These are phyloP conservation scores for Aphanomyces astaci DNA, from an alignment of 352 stramenopile genomes.

Conservation along the genomic window DNA sequence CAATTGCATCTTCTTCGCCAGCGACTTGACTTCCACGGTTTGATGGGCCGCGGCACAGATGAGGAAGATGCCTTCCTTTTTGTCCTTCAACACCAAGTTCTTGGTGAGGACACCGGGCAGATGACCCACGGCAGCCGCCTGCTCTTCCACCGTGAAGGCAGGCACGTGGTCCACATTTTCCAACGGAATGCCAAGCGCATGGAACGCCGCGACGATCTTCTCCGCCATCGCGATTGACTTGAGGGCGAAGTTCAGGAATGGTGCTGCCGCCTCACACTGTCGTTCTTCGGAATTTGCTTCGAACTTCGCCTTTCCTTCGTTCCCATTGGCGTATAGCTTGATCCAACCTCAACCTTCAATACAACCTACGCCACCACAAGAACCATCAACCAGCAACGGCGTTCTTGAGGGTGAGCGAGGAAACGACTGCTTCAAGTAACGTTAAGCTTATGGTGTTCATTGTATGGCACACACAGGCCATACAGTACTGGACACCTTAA, in stretches of 20 bases:
- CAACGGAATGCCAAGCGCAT: conserved; percentile 48
- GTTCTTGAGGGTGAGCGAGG: too few relatives aligned
- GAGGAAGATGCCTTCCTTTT: conserved; percentile 96
- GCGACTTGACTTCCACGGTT: conserved; percentile 88
- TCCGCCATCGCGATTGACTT: conserved; percentile 23
- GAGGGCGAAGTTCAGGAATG: conserved; percentile 14
- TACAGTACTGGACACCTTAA: too few relatives aligned
- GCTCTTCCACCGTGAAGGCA: conserved; percentile 62
- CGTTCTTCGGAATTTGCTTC: neutral
- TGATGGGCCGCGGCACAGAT: conserved; percentile 77
- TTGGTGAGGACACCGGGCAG: conserved; percentile 87
- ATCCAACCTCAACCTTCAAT: neutral
- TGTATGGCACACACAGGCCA: too few relatives aligned
- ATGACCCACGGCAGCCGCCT: conserved; percentile 60
- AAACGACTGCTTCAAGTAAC: too few relatives aligned
- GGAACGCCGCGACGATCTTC: conserved; percentile 49
- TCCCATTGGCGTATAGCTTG: conserved; percentile 6
- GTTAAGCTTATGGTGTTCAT: too few relatives aligned
- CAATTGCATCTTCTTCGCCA: conserved; percentile 76
- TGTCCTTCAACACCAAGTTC: conserved; percentile 97
- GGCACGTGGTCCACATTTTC: conserved; percentile 47
- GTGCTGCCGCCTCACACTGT: neutral
- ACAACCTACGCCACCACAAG: too few relatives aligned
- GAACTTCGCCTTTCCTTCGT: conserved; percentile 7
- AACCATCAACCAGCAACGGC: too few relatives aligned